Evolutionary conservation across 164 flowering plant genomes (phyloP).

Genomic region (Tetracentron sinense): DNA sequence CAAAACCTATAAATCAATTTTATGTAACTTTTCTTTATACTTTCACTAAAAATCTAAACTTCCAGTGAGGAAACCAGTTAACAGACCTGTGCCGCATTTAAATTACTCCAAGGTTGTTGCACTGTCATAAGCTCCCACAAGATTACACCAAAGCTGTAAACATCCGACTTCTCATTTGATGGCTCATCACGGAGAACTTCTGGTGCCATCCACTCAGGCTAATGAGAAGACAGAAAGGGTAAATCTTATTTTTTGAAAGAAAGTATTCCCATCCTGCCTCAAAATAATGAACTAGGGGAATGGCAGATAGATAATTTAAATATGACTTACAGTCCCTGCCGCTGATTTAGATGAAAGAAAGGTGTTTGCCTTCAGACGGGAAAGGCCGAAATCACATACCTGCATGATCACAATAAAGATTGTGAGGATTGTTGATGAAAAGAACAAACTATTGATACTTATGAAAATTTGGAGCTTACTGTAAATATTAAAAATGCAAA

Average conservation of each 20-base stretch:
- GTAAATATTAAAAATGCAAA: neutral
- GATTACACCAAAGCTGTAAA: conserved; percentile 90
- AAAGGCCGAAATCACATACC: conserved; percentile 99
- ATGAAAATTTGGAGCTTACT: neutral
- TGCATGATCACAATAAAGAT: conserved; percentile 20
- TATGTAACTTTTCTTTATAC: too few species aligned
- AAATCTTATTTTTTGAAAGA: neutral
- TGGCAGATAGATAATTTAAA: neutral
- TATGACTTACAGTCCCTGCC: conserved; percentile 91
- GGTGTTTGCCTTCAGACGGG: conserved; percentile 88
- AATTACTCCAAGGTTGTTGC: conserved; percentile 88
- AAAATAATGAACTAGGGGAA: neutral
- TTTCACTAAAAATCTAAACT: neutral
- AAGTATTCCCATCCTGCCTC: neutral
- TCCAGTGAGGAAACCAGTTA: neutral
- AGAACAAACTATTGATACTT: neutral
- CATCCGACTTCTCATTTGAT: conserved; percentile 91
- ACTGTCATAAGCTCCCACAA: conserved; percentile 89
- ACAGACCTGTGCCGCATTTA: conserved; percentile 86
- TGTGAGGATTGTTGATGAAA: neutral
- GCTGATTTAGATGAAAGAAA: conserved; percentile 97
- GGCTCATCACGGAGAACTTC: conserved; percentile 97
- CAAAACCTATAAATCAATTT: too few species aligned
- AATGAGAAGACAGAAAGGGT: conserved; percentile 10
- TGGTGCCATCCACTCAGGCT: conserved; percentile 99